These are phyloP conservation scores for Talaromyces sp. DNA, from an alignment of 2,329 filamentous ascomycete genomes.

Conservation along the genomic window DNA sequence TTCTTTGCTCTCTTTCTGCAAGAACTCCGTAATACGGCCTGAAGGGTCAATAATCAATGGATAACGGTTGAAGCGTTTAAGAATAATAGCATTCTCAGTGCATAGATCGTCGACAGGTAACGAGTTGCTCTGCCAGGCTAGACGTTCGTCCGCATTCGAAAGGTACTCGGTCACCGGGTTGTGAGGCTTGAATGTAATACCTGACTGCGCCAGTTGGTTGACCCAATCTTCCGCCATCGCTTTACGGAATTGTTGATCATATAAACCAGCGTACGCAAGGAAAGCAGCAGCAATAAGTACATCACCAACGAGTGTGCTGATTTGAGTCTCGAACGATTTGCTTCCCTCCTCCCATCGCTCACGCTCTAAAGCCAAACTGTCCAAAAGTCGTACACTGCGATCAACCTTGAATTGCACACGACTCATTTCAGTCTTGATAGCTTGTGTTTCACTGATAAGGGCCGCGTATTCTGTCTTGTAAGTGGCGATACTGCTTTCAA, in stretches of 20 bases:
- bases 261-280: slow-evolving; percentile 92
- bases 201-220: slow-evolving; percentile 87
- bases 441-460: slow-evolving; percentile 93
- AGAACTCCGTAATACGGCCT: slow-evolving; percentile 87
- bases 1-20: slow-evolving; percentile 92
- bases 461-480: slow-evolving; percentile 97
- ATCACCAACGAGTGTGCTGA: slow-evolving; percentile 92
- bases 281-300: slow-evolving; percentile 96
- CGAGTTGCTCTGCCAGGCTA: slow-evolving; percentile 91
- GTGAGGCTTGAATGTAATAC: slow-evolving; percentile 85
- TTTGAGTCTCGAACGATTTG: slow-evolving; percentile 97
- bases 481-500: slow-evolving; percentile 86
- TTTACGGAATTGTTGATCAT: slow-evolving; percentile 97
- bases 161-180: slow-evolving; percentile 96
- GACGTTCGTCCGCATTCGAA: slow-evolving; percentile 89
- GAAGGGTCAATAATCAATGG: slow-evolving; percentile 98
- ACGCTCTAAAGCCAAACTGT: slow-evolving; percentile 91
- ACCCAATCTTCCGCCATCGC: slow-evolving; percentile 98
- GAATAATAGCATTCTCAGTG: slow-evolving; percentile 96
- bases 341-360: slow-evolving; percentile 94
- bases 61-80: slow-evolving; percentile 97
- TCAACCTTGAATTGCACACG: slow-evolving; percentile 98
- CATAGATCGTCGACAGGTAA: slow-evolving; percentile 95
- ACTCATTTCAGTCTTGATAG: slow-evolving; percentile 95
- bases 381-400: slow-evolving; percentile 86